Base-by-base conservation (phyloP, 805 yeast species). In the Wickerhamiella slavikovae region DNA sequence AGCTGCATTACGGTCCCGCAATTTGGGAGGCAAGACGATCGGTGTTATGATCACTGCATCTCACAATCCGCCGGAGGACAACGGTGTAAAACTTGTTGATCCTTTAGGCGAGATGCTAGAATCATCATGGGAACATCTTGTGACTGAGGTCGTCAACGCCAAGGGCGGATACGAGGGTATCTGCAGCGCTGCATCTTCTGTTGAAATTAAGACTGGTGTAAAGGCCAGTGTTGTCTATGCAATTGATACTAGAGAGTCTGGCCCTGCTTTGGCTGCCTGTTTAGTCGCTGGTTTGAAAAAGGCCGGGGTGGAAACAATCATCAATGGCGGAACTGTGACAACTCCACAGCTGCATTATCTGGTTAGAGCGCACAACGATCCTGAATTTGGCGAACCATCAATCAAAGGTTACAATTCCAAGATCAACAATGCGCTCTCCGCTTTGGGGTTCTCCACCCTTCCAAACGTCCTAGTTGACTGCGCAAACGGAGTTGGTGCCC, bases 31-130 rank as follows among this genome's bases (percentile, higher is more conserved):
- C 1, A 58, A 73, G 41, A 66, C 75, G 6, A 65, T 83, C 18
- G 98, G 98, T n/a, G 73, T 83, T 9, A 85, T 89, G 95, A 72
- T 89, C 44, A 89, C 95, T 1, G 95, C 94, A 0, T 76, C 92
- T 1, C 95, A 82, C 51, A 82, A 82, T 44, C 94, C 94, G 1
- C 93, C 95, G 0, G 58, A 59, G 24, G 95, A 83, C 48, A 80
- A 80, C 42, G 94, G 94, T 17, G 85, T 80, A 29, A 85, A 85
- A 52, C 61, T 89, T n/a, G 79, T 85, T 15, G 96, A 85, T 40
- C 95, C 96, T 1, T 54, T 63, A 47, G 95, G 96, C 16, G 80
- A 76, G 37, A 83, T 83, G 95, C 62, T 83, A 40, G 74, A 67
- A 33, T 68, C 69, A 31, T 42, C 60, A 5, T 89, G 98, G 98